Conservation (phyloP, 495 filamentous ascomycete species). For the Lepidopterella palustris region DNA sequence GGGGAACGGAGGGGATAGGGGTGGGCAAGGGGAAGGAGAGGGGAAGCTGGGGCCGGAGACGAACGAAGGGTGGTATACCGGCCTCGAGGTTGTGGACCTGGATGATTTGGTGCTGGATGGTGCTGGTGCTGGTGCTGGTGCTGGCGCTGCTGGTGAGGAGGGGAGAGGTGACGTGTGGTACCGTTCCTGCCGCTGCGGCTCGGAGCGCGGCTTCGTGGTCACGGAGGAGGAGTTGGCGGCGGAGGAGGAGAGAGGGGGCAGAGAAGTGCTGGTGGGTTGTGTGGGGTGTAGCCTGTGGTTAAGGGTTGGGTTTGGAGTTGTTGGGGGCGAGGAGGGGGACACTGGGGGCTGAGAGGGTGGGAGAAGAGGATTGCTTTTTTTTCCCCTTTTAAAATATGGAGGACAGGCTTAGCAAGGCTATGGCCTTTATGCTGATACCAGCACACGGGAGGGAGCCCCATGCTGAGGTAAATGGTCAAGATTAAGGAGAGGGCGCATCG, state of each 20-base stretch:
- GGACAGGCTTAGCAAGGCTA: too few relatives aligned
- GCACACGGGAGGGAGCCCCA: neutral
- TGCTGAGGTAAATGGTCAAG: too few relatives aligned
- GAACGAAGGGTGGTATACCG: neutral
- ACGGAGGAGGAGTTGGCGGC: slow-evolving; percentile 11
- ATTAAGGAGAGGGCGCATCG: too few relatives aligned
- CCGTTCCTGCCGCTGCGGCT: slow-evolving; percentile 15
- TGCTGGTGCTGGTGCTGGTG: neutral
- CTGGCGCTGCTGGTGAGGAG: neutral
- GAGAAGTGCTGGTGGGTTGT: slow-evolving; percentile 28
- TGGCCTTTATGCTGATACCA: neutral
- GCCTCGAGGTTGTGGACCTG: slow-evolving; percentile 11
- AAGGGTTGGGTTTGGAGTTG: slow-evolving; percentile 28
- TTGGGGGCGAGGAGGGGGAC: slow-evolving; percentile 1
- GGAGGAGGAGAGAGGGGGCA: slow-evolving; percentile 10
- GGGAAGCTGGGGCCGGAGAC: neutral
- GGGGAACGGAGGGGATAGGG: neutral
- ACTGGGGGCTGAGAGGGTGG: neutral
- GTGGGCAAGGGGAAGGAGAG: neutral
- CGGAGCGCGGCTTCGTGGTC: slow-evolving; percentile 17
- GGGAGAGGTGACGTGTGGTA: slow-evolving; percentile 6
- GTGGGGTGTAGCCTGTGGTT: slow-evolving; percentile 30
- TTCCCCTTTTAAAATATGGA: too few relatives aligned
- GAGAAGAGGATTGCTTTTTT: neutral
- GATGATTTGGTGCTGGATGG: slow-evolving; percentile 3